Evolutionary conservation across 345 rosid species (phyloP), one percentile per base, ranked within the genome.

Genomic region (Hibiscus syriacus): DNA sequence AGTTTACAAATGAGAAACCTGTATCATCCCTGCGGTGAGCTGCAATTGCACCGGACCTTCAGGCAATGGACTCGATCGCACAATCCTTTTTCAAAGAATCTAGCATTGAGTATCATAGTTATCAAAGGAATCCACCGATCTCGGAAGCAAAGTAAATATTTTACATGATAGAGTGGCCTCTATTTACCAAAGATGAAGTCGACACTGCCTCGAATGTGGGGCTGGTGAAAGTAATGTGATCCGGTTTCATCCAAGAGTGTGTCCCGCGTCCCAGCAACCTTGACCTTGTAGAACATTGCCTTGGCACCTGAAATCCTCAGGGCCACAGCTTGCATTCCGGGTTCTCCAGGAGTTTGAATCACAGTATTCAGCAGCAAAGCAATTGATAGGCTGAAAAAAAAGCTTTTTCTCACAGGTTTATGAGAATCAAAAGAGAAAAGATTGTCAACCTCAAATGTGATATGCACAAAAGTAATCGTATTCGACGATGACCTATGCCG

Each of bases 141-240:
- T 55, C 58, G 5, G 13, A 29, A 45, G 13, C 5, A 14, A 43
- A 19, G 50, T 45, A 13, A 16, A 14, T 45, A 45, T 45, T 45
- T 48, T 73, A 75, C 97, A 90, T 87, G 85, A 61, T 83, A 89
- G 27, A 90, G 96, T 0, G 98, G 85, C 59, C 78, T 89, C 5
- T 83, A 86, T 29, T 79, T 78, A 54, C 97, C 97, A 43, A 90
- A 93, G 55, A 93, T 87, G 83, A 93, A 93, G 25, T 93, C 98
- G 1, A 90, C 73, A 49, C 74, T 84, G 67, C 98, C 97, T 75
- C 84, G 88, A 64, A 93, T 86, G 64, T 86, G 72, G 65, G 84
- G 86, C 57, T 76, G 82, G 63, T 80, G 86, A 70, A 79, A 93
- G 75, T 86, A 93, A 34, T 90, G 98, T 5, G 92, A 80, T 29